Base-by-base conservation (phyloP, 1,284 basidiomycete species). In the Golubevia pallescens region DNA sequence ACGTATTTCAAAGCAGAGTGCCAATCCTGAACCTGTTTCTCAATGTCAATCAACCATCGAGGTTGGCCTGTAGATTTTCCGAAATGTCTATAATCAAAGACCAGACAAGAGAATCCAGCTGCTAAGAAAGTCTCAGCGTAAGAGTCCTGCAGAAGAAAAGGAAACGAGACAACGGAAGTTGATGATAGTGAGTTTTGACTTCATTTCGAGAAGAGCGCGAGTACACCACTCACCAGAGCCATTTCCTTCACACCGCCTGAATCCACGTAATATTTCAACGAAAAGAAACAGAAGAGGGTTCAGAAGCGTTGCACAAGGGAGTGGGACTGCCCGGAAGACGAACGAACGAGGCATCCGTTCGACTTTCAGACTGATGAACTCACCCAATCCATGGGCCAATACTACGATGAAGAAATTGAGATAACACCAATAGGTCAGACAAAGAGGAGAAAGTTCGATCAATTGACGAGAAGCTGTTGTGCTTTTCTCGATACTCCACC, bases 81-180 rank as follows among this genome's bases (percentile, higher is more conserved):
- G 32, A 68, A 69, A 53, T 69, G 59, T 1, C 76, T 66, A 60
- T 81, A 81, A 67, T 80, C 79, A 32, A 81, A 81, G 5, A 57
- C 72, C 14, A 81, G 24, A 32, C 70, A 69, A 16, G 71, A 53
- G 61, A 68, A 77, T 23, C 79, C 77, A 2, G 65, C 71, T 28
- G 34, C 21, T 19, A 61, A 58, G 55, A 81, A 81, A 3, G 28
- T 53, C 7, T 65, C 62, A 10, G 66, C 65, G 53, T 65, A 75
- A 1, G 62, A 60, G 38, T 81, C 74, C 34, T 38, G 10, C 10
- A 5, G 34, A 5, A 5, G 3, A 5, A 10, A 10, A 38, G 34
- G 3, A 4, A 38, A 5, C 10, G 5, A 38, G 10, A 10, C 10
- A 10, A 10, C 34, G 10, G 34, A 38, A 38, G 34, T 4, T 38